Percentiles rank a stretch among this genome's conserved stretches.
phyloP scores from a whole-genome alignment of 1,139 yeast genomes.

The Kluyveromyces sp. region DNA sequence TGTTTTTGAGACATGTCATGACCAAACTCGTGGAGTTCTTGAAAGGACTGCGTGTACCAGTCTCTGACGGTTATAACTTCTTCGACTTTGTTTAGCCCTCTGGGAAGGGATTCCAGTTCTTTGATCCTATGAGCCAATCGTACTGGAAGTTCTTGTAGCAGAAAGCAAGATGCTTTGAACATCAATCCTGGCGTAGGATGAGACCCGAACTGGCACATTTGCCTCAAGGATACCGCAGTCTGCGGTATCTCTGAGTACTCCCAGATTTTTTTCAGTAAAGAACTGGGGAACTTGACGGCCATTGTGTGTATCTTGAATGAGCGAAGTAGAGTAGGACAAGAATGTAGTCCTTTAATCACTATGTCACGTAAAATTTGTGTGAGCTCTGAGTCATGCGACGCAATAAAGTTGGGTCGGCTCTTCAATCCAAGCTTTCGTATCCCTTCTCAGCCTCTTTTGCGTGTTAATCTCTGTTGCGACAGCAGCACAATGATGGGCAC shows the following conservation, averaged over 20 bases:
- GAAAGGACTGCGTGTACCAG: conserved; percentile 91
- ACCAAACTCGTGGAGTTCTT: conserved; percentile 45
- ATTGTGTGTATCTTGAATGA: background rate
- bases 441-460: no score
- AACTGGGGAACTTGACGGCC: conserved; percentile 10
- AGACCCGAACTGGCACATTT: conserved; percentile 90
- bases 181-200: conserved; percentile 71
- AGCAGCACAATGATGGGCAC: no score
- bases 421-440: no score
- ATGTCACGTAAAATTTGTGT: no score
- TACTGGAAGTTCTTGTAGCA: conserved; percentile 82
- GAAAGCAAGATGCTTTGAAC: conserved; percentile 77
- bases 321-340: background rate
- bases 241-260: conserved; percentile 70
- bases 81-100: conserved; percentile 65
- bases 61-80: conserved; percentile 70
- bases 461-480: no score
- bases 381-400: no score
- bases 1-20: conserved; percentile 7
- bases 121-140: conserved; percentile 80
- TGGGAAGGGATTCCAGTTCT: conserved; percentile 75
- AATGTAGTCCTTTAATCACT: no score
- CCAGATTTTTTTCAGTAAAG: conserved; percentile 12
- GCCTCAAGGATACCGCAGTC: conserved; percentile 76
- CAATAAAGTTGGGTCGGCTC: no score